Evolutionary conservation across 108 stramenopile species (phyloP).

Genomic region (Fistulifera pelliculosa): DNA sequence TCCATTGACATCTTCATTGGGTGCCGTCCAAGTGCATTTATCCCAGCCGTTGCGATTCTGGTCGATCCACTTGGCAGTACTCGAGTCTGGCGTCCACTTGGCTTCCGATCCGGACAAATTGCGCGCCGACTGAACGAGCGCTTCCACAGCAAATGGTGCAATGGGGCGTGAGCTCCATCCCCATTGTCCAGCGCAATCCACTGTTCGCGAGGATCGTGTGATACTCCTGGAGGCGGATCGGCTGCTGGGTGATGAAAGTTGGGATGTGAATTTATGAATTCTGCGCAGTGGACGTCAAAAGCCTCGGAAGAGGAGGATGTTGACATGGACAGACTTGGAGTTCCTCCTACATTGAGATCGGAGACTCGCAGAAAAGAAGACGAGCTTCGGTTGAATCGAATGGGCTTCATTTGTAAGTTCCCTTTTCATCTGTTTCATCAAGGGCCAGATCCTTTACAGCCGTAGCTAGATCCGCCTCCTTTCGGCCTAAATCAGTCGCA

Average conservation of each 20-base stretch:
- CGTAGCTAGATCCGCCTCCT: too few species aligned
- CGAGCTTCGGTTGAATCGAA: too few species aligned
- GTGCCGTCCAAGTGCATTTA: background rate
- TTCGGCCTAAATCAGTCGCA: too few species aligned
- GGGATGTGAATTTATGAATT: conserved; percentile 5
- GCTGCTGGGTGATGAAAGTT: conserved; percentile 40
- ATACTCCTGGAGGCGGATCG: conserved; percentile 52
- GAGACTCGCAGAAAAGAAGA: too few species aligned
- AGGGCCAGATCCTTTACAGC: too few species aligned
- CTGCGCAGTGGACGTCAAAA: conserved; percentile 3
- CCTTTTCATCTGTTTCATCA: too few species aligned
- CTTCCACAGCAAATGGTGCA: conserved; percentile 42
- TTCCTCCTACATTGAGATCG: too few species aligned
- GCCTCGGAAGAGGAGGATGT: background rate
- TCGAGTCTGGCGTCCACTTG: conserved; percentile 50
- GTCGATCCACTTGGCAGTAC: conserved; percentile 30
- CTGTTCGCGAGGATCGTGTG: conserved; percentile 45
- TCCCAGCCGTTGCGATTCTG: conserved; percentile 1
- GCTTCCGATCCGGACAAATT: conserved; percentile 29
- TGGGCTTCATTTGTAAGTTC: too few species aligned
- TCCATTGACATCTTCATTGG: background rate
- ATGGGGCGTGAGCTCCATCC: conserved; percentile 43
- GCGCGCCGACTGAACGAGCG: conserved; percentile 39
- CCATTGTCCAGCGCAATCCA: conserved; percentile 64
- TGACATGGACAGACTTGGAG: too few species aligned